Evolutionary conservation across 2,329 filamentous ascomycete species (phyloP).

Genomic region (Colletotrichum simmondsii): DNA sequence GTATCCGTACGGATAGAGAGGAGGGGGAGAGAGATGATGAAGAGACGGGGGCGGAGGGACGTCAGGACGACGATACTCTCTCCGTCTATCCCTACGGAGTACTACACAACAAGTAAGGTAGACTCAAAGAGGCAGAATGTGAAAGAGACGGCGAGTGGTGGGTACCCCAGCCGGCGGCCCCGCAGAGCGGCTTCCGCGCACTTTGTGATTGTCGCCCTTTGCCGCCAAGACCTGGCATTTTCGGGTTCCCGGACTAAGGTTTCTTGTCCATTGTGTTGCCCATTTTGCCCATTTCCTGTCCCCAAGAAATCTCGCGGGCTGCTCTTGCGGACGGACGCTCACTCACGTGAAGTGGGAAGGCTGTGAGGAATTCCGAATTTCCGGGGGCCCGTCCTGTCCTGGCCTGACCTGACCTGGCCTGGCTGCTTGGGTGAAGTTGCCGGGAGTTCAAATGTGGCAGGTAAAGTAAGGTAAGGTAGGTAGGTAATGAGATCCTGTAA

Average conservation of each 20-base stretch:
- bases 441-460: no score
- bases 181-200: conserved; percentile 32
- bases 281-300: background rate
- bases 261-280: background rate
- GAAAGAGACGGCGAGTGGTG: background rate
- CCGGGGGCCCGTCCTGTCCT: background rate
- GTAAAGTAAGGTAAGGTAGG: no score
- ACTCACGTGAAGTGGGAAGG: conserved; percentile 29
- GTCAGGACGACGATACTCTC: background rate
- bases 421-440: no score
- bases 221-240: conserved; percentile 17
- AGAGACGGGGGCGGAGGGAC: no score
- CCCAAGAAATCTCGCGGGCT: background rate
- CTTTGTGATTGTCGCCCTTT: conserved; percentile 23
- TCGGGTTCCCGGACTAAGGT: conserved; percentile 20
- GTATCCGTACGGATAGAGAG: no score
- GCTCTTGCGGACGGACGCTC: no score
- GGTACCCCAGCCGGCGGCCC: conserved; percentile 15
- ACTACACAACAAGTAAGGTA: no score
- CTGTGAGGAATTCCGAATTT: conserved; percentile 23
- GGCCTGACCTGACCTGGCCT: no score
- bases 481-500: no score
- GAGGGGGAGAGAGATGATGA: no score
- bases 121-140: background rate
- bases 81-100: no score